Evolutionary conservation across 805 yeast species (phyloP), one percentile per base, ranked within the genome.

Genomic region (Millerozyma miso): DNA sequence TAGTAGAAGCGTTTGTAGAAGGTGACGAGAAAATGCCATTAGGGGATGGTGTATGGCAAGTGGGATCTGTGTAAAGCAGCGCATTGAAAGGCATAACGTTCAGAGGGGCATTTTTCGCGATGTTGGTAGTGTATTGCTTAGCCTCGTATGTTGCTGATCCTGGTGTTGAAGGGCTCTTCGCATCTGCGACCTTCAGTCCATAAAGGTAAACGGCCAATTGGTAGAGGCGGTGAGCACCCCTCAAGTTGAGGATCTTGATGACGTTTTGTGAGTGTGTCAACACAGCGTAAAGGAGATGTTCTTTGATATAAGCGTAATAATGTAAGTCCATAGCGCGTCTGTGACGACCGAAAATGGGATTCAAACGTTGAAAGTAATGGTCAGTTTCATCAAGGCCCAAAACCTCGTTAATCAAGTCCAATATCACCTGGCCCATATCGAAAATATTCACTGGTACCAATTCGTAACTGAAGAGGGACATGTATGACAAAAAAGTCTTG

Each of bases 401-500:
- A 13, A 53, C 46, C 39, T 64, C 68, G 51, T 65, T 65, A 38
- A 65, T 49, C 33, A 64, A 43, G 45, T 63, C 69, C 4, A 62
- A 41, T 13, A 67, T 48, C 5, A 62, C 71, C 46, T 52, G 58
- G 23, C 65, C 52, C 23, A 67, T 49, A 20, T 62, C 60, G 31
- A 59, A 41, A 16, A 56, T 42, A 40, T 55, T 53, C 34, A 60
- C 50, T 44, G 69, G 73, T 31, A 74, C 60, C 43, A 79, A 62
- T 31, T 70, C 76, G 34, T 61, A 58, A 46, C 74, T 73, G 59
- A 76, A 77, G 23, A 76, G 59, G 3, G 80, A 61, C 15, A 72
- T 53, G 52, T 80, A 80, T 37, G 73, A 60, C 33, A 79, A 54
- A 48, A 72, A 78, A 44, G 72, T 73, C 52, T 79, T 80, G 45